A percentile compares a stretch with the other conserved stretches of the same genome.
Evolutionary conservation across 352 stramenopile genomes (phyloP).

Genomic region (Globisporangium emineosum): DNA sequence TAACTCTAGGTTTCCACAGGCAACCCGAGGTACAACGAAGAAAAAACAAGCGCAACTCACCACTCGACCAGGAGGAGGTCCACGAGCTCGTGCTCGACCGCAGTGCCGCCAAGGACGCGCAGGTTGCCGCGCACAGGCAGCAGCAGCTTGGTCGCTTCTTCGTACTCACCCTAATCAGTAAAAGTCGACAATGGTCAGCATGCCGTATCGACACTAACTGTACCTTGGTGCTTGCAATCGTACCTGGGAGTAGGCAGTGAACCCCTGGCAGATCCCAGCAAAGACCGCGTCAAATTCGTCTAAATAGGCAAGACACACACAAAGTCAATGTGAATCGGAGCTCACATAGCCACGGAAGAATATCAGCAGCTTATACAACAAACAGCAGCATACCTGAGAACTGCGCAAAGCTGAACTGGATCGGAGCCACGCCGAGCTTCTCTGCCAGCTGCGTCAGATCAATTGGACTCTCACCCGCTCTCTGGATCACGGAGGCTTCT

Average conservation of each 20-base stretch:
- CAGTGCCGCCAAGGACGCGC: constrained; percentile 67
- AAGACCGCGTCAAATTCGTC: constrained; percentile 47
- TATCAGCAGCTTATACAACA: neutral
- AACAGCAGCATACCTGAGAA: constrained; percentile 18
- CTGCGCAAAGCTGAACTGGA: constrained; percentile 62
- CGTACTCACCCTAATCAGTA: constrained; percentile 46
- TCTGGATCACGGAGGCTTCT: constrained; percentile 24
- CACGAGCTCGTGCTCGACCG: constrained; percentile 69
- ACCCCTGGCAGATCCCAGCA: constrained; percentile 51
- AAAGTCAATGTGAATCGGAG: neutral
- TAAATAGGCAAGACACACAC: constrained; percentile 7
- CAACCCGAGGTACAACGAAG: neutral
- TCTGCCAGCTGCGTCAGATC: constrained; percentile 37
- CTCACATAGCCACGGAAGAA: neutral
- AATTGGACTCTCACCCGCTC: constrained; percentile 26
- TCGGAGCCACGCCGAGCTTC: constrained; percentile 34
- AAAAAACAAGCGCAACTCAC: constrained; percentile 24
- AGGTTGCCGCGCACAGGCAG: constrained; percentile 62
- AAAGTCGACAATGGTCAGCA: too few relatives aligned
- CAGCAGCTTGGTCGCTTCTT: constrained; percentile 52
- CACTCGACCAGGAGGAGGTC: constrained; percentile 78
- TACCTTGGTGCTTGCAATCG: too few relatives aligned
- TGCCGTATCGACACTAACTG: too few relatives aligned
- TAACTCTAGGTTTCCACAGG: neutral
- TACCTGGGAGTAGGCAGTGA: constrained; percentile 72